Evolutionary conservation across 192 early-diverging fungal genomes (phyloP).

Genomic region (Thoreauomyces humboldtii): DNA sequence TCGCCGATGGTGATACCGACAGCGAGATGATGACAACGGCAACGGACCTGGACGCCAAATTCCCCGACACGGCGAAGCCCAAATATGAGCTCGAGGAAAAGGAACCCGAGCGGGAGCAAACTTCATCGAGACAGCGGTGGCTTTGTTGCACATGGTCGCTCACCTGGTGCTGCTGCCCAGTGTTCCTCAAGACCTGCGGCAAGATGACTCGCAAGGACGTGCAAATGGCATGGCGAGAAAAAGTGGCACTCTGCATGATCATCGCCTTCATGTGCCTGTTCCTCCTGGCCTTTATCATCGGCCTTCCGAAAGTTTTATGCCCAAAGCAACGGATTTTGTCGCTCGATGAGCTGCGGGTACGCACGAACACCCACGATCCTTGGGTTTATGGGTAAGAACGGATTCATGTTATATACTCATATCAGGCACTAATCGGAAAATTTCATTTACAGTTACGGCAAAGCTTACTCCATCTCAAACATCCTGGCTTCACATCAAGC

Average conservation of each 20-base stretch:
- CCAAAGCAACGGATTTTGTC: slow-evolving; percentile 65
- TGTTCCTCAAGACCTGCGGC: slow-evolving; percentile 50
- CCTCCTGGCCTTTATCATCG: slow-evolving; percentile 82
- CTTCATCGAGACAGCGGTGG: slow-evolving; percentile 40
- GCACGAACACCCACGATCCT: slow-evolving; percentile 24
- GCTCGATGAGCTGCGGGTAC: slow-evolving; percentile 32
- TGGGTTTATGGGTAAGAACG: too few relatives aligned
- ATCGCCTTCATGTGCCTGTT: slow-evolving; percentile 67
- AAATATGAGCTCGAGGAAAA: slow-evolving; percentile 6
- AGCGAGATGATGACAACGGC: slow-evolving; percentile 5
- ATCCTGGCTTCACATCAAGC: slow-evolving; percentile 20
- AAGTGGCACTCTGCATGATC: slow-evolving; percentile 79
- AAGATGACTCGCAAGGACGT: slow-evolving; percentile 79
- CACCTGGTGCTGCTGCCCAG: slow-evolving; percentile 76
- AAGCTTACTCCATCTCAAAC: slow-evolving; percentile 34
- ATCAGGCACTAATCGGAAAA: too few relatives aligned
- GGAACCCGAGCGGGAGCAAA: neutral
- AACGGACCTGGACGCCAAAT: neutral
- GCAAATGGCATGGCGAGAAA: slow-evolving; percentile 91
- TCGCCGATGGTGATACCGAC: slow-evolving; percentile 22
- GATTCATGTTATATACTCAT: too few relatives aligned
- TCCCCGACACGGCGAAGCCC: neutral
- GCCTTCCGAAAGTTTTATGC: slow-evolving; percentile 68
- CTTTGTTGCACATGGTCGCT: slow-evolving; percentile 68
- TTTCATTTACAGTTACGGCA: slow-evolving; percentile 37